phyloP scores from a whole-genome alignment of 176 grass and related monocot species.

The Musa troglodytarum region DNA sequence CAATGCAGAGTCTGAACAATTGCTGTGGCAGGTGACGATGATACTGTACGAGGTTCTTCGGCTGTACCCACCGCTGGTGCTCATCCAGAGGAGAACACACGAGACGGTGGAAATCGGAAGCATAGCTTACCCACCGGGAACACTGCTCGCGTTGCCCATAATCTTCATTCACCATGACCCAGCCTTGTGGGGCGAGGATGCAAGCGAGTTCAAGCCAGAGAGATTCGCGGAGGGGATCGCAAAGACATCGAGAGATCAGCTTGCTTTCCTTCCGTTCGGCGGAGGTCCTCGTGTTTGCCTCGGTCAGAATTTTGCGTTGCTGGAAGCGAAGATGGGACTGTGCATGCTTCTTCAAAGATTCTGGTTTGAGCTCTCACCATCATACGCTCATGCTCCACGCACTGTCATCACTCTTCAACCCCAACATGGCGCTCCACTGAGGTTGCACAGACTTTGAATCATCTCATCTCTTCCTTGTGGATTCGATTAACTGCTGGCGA shows the following conservation, averaged over 20 bases:
- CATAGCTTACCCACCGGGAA: neutral
- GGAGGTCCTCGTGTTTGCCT: constrained; percentile 6
- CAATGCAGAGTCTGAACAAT: neutral
- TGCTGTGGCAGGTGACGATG: constrained; percentile 9
- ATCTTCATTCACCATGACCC: constrained; percentile 9
- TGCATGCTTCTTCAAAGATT: constrained; percentile 7
- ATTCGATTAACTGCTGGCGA: no score
- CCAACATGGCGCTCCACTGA: constrained; percentile 7
- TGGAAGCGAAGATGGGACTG: constrained; percentile 6
- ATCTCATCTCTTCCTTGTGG: neutral
- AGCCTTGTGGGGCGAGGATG: constrained; percentile 7
- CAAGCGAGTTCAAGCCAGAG: constrained; percentile 5
- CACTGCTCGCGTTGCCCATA: neutral
- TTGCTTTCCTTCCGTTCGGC: constrained; percentile 10
- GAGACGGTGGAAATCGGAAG: constrained; percentile 1
- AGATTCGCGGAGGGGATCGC: constrained; percentile 8
- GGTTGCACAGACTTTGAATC: neutral
- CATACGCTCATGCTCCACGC: constrained; percentile 9
- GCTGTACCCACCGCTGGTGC: neutral
- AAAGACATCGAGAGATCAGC: neutral
- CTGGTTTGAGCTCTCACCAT: constrained; percentile 4
- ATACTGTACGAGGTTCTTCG: constrained; percentile 16
- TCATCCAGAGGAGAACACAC: neutral
- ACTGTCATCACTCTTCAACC: neutral
- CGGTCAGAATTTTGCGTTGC: constrained; percentile 3